Evolutionary conservation across 768 basidiomycete species (phyloP), one percentile per base, ranked within the genome.

Genomic region (Lenzites betulinus): DNA sequence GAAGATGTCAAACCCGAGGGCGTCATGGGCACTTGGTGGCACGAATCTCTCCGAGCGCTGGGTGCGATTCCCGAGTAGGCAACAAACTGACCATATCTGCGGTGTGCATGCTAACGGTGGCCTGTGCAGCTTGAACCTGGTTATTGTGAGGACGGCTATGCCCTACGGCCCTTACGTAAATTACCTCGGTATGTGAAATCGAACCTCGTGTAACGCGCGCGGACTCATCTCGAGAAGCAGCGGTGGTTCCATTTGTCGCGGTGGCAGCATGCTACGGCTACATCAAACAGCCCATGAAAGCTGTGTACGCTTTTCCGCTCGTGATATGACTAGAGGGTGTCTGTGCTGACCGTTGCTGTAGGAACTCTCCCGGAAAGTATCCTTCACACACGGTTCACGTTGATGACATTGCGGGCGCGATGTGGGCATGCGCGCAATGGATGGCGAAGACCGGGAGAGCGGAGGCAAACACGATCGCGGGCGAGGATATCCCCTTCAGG

Each of bases 281-380:
- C 69, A 77, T 91, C 72, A 84, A 91, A 70, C 87, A 90, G 65
- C 90, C 91, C 1, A 90, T 95, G 87, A 92, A 90, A 71, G 89
- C 86, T 11, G 78, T 93, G 90, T 93, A 67, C 65, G 87, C n/a
- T 33, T 11, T 33, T 67, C 33, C 50, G 42, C 43, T 61, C 35
- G 25, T 12, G 49, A 20, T 36, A 23, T 36, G 35, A 18, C 33
- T 36, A 47, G 43, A 55, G 28, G 57, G 15, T 38, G 58, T 59
- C 36, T 69, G 36, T 74, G 48, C 26, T 39, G 35, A 58, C 36
- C 53, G 35, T 1, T 43, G 13, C 20, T 3, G 15, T 64, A 92
- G 91, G 71, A 91, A 90, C 89, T 83, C 87, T 9, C 90, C 90
- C 6, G 89, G 91, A 30, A 88, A 86, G 72, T 83, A 90, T 61